Conservation (phyloP, 352 stramenopile genomes). For the Globisporangium camurandrum region DNA sequence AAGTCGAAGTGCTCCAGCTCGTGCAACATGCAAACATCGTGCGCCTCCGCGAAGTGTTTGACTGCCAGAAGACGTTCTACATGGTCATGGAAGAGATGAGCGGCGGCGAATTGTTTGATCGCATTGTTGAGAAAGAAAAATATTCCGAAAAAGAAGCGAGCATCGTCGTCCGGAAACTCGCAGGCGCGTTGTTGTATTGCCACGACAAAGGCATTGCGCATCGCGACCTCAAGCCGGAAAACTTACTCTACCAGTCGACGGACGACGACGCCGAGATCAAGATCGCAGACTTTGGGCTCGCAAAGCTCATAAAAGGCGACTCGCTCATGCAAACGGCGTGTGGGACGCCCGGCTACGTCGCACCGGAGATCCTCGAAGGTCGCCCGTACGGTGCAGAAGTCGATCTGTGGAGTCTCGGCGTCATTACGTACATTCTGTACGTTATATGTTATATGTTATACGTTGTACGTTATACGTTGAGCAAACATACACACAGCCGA, state of each 20-base stretch:
- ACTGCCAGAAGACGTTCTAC: constrained; percentile 87
- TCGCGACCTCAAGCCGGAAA: constrained; percentile 84
- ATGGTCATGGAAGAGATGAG: constrained; percentile 91
- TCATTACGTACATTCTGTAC: constrained; percentile 94
- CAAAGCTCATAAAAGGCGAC: constrained; percentile 90
- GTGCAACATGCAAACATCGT: constrained; percentile 87
- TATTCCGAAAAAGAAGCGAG: constrained; percentile 88
- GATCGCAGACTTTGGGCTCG: constrained; percentile 88
- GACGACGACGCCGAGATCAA: constrained; percentile 92
- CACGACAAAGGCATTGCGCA: constrained; percentile 90
- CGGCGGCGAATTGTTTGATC: constrained; percentile 89
- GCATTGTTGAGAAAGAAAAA: constrained; percentile 89
- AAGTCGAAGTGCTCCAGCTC: constrained; percentile 79
- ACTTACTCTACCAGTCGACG: constrained; percentile 80
- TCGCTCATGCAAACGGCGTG: constrained; percentile 93
- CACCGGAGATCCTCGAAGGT: constrained; percentile 93
- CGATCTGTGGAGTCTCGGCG: constrained; percentile 94
- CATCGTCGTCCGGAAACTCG: constrained; percentile 79
- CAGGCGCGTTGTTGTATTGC: constrained; percentile 78
- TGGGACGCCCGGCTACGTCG: constrained; percentile 95
- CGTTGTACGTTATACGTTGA: constrained; percentile 18
- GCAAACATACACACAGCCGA: too few relatives aligned
- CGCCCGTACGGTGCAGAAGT: constrained; percentile 90
- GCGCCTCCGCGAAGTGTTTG: constrained; percentile 80
- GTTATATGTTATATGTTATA: constrained; percentile 15